Conservation (phyloP, 2,329 filamentous ascomycete genomes). For the Colletotrichum eleusines region DNA sequence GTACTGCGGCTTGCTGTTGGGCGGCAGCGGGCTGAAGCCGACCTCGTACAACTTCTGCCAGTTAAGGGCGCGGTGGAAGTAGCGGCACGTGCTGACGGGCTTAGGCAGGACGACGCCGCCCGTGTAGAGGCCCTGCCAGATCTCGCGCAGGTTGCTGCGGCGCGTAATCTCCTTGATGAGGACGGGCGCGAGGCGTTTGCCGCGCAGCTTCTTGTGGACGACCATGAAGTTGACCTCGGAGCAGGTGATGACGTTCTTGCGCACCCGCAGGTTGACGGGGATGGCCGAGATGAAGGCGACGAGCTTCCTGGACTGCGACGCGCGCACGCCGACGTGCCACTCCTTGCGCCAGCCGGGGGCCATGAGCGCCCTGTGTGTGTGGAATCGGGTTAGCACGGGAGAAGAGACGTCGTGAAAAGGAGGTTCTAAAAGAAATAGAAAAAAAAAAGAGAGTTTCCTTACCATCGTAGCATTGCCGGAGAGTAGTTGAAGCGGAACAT, state of each 20-base stretch:
- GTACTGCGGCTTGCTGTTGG: constrained; percentile 84
- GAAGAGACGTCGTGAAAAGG: not conserved
- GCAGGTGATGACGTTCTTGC: constrained; percentile 78
- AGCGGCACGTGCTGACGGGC: constrained; percentile 91
- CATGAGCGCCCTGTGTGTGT: constrained; percentile 80
- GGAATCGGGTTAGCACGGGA: constrained; percentile 17
- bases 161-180: constrained; percentile 98
- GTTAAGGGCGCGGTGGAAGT: constrained; percentile 93
- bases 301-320: constrained; percentile 83
- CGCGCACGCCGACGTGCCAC: constrained; percentile 95
- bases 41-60: constrained; percentile 97
- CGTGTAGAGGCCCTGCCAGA: constrained; percentile 97
- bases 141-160: constrained; percentile 85
- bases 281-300: constrained; percentile 97
- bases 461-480: constrained; percentile 89
- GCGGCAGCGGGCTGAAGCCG: constrained; percentile 90
- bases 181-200: constrained; percentile 91
- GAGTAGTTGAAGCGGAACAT: constrained; percentile 99
- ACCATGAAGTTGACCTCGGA: constrained; percentile 99
- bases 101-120: constrained; percentile 91
- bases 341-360: constrained; percentile 93
- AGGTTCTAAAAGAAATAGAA: not conserved
- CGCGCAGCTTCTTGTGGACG: constrained; percentile 96
- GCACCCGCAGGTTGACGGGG: constrained; percentile 84
- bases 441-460: constrained; percentile 46